These are phyloP conservation scores for Ceratorhiza oryzae-sativae DNA, from an alignment of 1,284 basidiomycete genomes.

Conservation along the genomic window DNA sequence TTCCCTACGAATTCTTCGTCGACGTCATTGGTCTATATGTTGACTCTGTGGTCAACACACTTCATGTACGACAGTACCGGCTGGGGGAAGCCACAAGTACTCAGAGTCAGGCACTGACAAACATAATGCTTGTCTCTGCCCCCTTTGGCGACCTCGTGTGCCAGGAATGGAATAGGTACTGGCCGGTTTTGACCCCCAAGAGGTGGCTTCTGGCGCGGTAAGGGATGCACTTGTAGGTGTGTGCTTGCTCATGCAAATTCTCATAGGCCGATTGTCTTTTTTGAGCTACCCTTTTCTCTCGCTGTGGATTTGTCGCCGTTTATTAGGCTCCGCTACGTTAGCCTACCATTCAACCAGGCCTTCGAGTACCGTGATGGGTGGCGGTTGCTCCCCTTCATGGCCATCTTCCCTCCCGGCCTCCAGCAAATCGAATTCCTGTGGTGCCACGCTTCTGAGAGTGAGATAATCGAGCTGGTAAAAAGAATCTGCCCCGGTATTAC, in stretches of 20 bases:
- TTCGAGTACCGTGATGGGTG: background rate
- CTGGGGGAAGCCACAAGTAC: background rate
- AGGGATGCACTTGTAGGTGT: background rate
- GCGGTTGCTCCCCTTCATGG: background rate
- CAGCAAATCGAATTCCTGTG: background rate
- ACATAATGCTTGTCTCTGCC: background rate
- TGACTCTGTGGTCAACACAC: background rate
- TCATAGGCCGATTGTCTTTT: background rate
- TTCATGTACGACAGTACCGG: background rate
- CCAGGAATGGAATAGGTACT: background rate
- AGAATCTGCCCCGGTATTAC: background rate
- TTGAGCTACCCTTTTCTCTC: background rate
- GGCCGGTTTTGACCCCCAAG: background rate
- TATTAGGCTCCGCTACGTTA: background rate
- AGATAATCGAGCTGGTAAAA: background rate
- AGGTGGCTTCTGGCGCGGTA: background rate
- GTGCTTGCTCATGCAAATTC: background rate
- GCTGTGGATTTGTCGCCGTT: background rate
- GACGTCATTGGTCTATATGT: background rate
- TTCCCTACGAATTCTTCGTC: background rate
- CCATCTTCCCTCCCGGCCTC: background rate
- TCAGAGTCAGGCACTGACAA: background rate
- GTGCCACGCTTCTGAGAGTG: background rate
- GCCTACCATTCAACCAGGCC: constrained; percentile 3
- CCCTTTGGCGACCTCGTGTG: background rate